Conservation (phyloP, 345 rosid species). For the Moringa oleifera region DNA sequence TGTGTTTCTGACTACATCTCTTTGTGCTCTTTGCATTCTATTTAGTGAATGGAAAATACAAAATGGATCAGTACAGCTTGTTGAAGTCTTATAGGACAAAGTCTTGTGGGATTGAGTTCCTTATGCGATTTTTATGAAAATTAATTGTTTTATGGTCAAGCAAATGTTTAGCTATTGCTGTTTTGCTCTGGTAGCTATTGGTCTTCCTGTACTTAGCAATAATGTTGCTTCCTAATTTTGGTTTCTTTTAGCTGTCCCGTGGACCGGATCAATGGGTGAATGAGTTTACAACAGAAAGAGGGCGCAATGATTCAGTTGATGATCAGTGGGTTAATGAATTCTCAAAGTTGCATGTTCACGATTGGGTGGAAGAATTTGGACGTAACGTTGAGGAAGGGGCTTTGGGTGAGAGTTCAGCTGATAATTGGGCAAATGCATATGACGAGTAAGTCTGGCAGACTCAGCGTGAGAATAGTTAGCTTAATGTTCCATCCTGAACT, state of each 20-base stretch:
- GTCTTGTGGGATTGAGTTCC: no score
- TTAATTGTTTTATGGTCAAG: not conserved
- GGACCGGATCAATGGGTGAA: slow-evolving; percentile 81
- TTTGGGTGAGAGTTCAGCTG: slow-evolving; percentile 55
- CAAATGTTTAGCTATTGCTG: not conserved
- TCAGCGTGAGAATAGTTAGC: not conserved
- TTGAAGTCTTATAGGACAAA: no score
- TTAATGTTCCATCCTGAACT: not conserved
- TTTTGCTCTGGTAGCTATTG: slow-evolving; percentile 8
- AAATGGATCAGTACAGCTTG: no score
- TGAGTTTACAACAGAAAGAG: slow-evolving; percentile 68
- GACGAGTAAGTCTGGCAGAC: slow-evolving; percentile 72
- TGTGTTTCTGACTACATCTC: no score
- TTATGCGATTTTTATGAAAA: not conserved
- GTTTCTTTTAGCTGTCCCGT: slow-evolving; percentile 36
- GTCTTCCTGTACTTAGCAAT: slow-evolving; percentile 11
- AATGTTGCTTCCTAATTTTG: slow-evolving; percentile 13
- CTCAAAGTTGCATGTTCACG: slow-evolving; percentile 83
- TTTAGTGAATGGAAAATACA: no score
- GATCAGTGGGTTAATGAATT: slow-evolving; percentile 97
- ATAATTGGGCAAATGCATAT: slow-evolving; percentile 87
- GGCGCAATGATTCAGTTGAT: slow-evolving; percentile 45
- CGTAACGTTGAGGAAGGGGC: slow-evolving; percentile 63
- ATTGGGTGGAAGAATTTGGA: slow-evolving; percentile 94
- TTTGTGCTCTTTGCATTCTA: no score